These are phyloP conservation scores for Dictyostelium firmibasis DNA, from an alignment of 78 protist species.

Conservation along the genomic window DNA sequence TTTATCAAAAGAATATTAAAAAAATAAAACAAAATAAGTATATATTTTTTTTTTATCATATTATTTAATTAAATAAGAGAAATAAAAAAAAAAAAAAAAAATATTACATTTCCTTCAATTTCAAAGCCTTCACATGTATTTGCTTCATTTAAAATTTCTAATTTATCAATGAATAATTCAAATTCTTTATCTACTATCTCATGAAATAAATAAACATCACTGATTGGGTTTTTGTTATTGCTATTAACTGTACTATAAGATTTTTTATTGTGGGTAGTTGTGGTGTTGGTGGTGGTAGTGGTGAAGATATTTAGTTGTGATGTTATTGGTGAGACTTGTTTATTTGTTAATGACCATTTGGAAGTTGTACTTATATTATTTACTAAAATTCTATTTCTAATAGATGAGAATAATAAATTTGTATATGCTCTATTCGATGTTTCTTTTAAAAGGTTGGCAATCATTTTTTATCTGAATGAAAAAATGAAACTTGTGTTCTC, in stretches of 20 bases:
- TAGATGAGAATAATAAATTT: not conserved
- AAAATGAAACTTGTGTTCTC: not conserved
- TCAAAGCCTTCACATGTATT: conserved; percentile 29
- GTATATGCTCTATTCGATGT: not conserved
- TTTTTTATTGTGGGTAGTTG: not conserved
- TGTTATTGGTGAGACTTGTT: not conserved
- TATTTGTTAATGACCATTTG: not conserved
- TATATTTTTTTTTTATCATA: no score
- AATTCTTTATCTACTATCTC: conserved; percentile 32
- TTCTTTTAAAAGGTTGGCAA: not conserved
- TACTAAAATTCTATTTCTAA: not conserved
- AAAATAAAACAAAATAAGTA: not conserved
- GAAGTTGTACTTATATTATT: not conserved
- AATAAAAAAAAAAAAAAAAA: not conserved
- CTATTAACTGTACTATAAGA: not conserved
- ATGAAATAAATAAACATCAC: conserved; percentile 4
- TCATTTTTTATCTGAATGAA: not conserved
- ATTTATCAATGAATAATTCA: not conserved
- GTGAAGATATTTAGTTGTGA: not conserved
- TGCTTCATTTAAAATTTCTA: conserved; percentile 2
- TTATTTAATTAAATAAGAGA: not conserved
- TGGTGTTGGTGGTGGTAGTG: not conserved
- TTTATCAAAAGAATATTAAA: no score
- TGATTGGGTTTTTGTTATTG: not conserved
- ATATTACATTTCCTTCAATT: conserved; percentile 29